Evolutionary conservation across 306 rosid genomes (phyloP), one percentile per base, ranked within the genome.

Genomic region (Pachyrhizus erosus): DNA sequence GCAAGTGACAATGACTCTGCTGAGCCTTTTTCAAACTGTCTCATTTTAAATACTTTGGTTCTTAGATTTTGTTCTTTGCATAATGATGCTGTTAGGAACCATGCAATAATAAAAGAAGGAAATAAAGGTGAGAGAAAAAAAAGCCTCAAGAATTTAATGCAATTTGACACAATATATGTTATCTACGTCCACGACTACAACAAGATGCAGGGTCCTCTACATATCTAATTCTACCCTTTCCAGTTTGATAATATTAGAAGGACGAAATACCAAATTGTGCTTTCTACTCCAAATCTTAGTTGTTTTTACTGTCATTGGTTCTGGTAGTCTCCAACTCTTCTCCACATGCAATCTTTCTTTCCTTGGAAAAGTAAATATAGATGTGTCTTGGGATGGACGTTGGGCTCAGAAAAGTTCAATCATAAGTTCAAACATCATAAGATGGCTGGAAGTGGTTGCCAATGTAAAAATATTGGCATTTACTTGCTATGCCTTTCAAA

Each of bases 231-330:
- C 68, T 27, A 61, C 40, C 18, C 68, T 61, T 27, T 26, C 68
- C 18, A 61, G 2, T 26, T 61, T 27, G 20, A 61, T 1, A 2
- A 27, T 27, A 27, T 14, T 0, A 13, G 40, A 27, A 5, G 66
- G 39, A 61, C 20, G 14, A 5, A 5, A 11, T 2, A 27, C 40
- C 39, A 61, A 61, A 61, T 27, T 27, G 11, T 27, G 68, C 68
- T 61, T 26, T 61, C 68, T 27, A 61, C 68, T 61, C 68, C 68
- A 61, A 61, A 27, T 61, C 68, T 60, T 10, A 23, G n/a, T 58
- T 60, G 9, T 11, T 11, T 60, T 60, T 26, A 24, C 67, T 15
- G 5, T 60, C 4, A 13, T 3, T 11, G 68, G 68, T 61, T 61
- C 20, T 61, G 5, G 10, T 2, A 14, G 5, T 61, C 68, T 27